These are phyloP conservation scores for Brettanomyces sp. DNA, from an alignment of 805 yeast genomes.

Conservation along the genomic window DNA sequence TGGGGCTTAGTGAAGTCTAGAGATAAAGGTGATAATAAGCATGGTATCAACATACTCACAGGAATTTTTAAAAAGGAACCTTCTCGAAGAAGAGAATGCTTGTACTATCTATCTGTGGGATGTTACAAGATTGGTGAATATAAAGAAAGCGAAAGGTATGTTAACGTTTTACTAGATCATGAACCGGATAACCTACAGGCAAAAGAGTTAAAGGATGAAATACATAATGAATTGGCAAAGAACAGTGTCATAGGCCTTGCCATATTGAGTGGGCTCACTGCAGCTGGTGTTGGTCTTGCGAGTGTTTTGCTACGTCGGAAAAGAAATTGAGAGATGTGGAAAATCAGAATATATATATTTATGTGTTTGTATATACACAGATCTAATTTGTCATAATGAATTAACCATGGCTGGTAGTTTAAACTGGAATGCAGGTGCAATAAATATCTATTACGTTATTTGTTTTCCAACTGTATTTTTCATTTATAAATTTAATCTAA, in stretches of 20 bases:
- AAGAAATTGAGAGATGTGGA: slow-evolving; percentile 1
- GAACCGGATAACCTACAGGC: slow-evolving; percentile 88
- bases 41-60: slow-evolving; percentile 71
- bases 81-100: slow-evolving; percentile 75
- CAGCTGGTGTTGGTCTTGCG: slow-evolving; percentile 58
- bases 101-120: slow-evolving; percentile 82
- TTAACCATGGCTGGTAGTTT: background rate
- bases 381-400: background rate
- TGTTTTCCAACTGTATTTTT: background rate
- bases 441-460: background rate
- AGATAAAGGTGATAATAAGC: slow-evolving; percentile 52
- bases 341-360: background rate
- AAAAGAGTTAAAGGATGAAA: slow-evolving; percentile 54
- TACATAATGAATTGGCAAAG: slow-evolving; percentile 74
- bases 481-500: background rate
- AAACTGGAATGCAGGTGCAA: background rate
- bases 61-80: slow-evolving; percentile 69
- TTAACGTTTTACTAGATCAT: slow-evolving; percentile 62
- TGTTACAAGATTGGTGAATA: slow-evolving; percentile 84
- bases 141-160: slow-evolving; percentile 74
- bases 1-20: slow-evolving; percentile 88
- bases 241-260: slow-evolving; percentile 90
- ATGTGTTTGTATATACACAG: background rate
- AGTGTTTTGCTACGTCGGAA: slow-evolving; percentile 6
- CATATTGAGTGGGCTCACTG: slow-evolving; percentile 75